Evolutionary conservation across 345 rosid species (phyloP).

Genomic region (Iberis pinnata): DNA sequence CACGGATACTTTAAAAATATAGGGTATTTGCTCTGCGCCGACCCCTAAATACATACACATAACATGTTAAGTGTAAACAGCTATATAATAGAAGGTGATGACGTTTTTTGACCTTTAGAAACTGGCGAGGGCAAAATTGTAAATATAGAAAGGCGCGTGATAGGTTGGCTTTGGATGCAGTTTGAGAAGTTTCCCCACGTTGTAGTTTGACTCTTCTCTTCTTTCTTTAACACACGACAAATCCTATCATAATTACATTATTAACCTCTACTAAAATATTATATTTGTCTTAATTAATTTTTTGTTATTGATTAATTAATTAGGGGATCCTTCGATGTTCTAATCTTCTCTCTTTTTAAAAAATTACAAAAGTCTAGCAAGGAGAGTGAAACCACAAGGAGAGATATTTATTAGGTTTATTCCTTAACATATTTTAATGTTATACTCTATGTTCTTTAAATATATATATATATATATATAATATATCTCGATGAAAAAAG

Average conservation of each 20-base stretch:
- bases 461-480: too few species aligned
- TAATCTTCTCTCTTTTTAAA: too few species aligned
- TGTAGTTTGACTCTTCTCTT: conserved; percentile 42
- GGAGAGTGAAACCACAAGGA: conserved; percentile 11
- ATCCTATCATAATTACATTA: too few species aligned
- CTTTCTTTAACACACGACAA: conserved; percentile 18
- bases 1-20: too few species aligned
- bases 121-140: conserved; percentile 4
- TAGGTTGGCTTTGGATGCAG: conserved; percentile 48
- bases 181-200: conserved; percentile 39
- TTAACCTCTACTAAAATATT: neutral
- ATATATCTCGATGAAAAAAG: too few species aligned
- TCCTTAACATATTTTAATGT: too few species aligned
- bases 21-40: too few species aligned
- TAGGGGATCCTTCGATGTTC: too few species aligned
- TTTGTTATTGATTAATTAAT: too few species aligned
- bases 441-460: too few species aligned
- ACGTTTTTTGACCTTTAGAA: conserved; percentile 14
- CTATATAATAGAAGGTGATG: too few species aligned
- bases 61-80: neutral
- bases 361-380: conserved; percentile 19
- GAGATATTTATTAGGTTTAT: conserved; percentile 13
- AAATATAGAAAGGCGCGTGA: conserved; percentile 42
- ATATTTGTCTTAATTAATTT: too few species aligned
- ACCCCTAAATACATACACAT: neutral